phyloP scores from a whole-genome alignment of 371 early-diverging fungal genomes.

The Apophysomyces trapeziformis region DNA sequence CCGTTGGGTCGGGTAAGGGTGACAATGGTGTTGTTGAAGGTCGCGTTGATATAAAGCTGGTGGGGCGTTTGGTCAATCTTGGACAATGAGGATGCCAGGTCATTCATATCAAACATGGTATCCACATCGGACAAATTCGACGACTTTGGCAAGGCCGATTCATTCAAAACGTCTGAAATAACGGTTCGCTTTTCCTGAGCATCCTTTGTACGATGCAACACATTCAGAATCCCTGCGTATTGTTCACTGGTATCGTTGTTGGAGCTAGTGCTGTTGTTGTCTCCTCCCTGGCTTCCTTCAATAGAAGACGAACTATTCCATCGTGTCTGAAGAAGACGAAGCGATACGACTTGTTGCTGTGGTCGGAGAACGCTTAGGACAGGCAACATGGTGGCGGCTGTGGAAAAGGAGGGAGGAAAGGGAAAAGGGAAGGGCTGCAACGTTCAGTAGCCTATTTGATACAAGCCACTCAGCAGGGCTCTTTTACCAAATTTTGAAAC shows the following conservation, averaged over 20 bases:
- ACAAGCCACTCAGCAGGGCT: conserved; percentile 5
- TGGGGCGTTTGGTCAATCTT: conserved; percentile 37
- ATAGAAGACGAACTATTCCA: neutral
- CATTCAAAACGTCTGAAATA: conserved; percentile 2
- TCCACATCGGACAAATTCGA: neutral
- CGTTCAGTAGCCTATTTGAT: neutral
- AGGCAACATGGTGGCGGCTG: neutral
- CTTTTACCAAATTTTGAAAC: too few relatives aligned
- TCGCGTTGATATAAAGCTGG: conserved; percentile 78
- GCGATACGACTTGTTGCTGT: neutral
- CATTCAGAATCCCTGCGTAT: conserved; percentile 6
- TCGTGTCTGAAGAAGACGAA: neutral
- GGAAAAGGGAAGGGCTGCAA: neutral
- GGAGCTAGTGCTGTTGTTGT: neutral
- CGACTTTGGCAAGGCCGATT: neutral
- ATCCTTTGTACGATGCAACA: conserved; percentile 10
- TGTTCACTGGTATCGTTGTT: neutral
- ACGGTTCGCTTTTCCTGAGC: conserved; percentile 4
- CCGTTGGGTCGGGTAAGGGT: conserved; percentile 82
- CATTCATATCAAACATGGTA: conserved; percentile 8
- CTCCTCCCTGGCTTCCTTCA: conserved; percentile 5
- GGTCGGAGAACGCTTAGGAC: conserved; percentile 3
- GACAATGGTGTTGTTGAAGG: conserved; percentile 89
- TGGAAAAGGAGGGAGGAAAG: neutral
- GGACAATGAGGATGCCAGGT: conserved; percentile 18